Evolutionary conservation across 1,284 basidiomycete species (phyloP).

Genomic region (Stygiomarasmius scandens): DNA sequence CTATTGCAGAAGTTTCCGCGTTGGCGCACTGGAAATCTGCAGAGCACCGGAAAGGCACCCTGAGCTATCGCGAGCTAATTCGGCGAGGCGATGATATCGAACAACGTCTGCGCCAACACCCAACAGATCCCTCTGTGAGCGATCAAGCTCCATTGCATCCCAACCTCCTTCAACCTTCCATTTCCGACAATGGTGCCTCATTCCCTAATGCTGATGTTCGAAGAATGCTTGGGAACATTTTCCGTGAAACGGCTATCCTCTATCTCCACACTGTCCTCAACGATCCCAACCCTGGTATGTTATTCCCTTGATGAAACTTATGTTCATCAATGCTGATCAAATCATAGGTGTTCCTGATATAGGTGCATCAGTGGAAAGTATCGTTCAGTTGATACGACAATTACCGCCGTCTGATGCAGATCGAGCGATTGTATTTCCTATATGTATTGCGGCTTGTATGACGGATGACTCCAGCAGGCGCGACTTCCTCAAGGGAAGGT

Average conservation of each 20-base stretch:
- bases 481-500: constrained; percentile 60
- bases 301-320: constrained; percentile 16
- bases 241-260: constrained; percentile 66
- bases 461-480: constrained; percentile 63
- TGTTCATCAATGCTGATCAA: constrained; percentile 14
- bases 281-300: constrained; percentile 65
- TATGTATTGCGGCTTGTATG: constrained; percentile 72
- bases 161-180: constrained; percentile 33
- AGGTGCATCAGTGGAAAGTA: constrained; percentile 50
- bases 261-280: constrained; percentile 75
- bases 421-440: constrained; percentile 68
- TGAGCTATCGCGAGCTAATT: constrained; percentile 73
- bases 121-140: constrained; percentile 29
- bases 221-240: constrained; percentile 57
- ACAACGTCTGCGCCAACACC: constrained; percentile 51
- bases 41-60: constrained; percentile 58
- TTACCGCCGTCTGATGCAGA: constrained; percentile 62
- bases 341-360: constrained; percentile 74
- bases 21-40: constrained; percentile 77
- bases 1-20: constrained; percentile 70
- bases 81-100: constrained; percentile 68
- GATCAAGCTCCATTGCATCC: constrained; percentile 42
- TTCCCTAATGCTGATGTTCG: constrained; percentile 47
- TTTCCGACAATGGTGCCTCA: constrained; percentile 27
- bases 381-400: constrained; percentile 55